A percentile compares a stretch with the other conserved stretches of the same genome.
These are phyloP conservation scores for Auriscalpium vulgare DNA, from an alignment of 768 basidiomycete species.

Conservation along the genomic window DNA sequence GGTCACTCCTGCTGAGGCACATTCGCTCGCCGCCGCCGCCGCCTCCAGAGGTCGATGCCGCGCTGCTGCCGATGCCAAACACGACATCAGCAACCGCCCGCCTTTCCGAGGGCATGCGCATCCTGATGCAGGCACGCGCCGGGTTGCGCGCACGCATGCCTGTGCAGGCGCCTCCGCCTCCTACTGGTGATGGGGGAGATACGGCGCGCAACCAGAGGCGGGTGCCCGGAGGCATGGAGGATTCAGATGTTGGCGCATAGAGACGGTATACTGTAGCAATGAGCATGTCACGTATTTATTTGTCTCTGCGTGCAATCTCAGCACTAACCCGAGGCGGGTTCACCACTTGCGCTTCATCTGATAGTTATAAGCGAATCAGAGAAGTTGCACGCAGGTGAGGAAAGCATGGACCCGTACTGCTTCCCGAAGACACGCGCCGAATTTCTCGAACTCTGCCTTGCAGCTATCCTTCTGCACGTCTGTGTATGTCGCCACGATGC, in stretches of 20 bases:
- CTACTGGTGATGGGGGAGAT: constrained; percentile 13
- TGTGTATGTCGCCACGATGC: constrained; percentile 73
- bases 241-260: constrained; percentile 9
- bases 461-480: constrained; percentile 84
- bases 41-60: constrained; percentile 19
- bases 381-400: no score
- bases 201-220: constrained; percentile 19
- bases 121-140: constrained; percentile 43
- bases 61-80: constrained; percentile 50
- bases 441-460: constrained; percentile 74
- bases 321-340: constrained; percentile 4
- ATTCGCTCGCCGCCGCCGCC: constrained; percentile 47
- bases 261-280: not conserved
- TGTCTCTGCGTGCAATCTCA: not conserved
- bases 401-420: constrained; percentile 42
- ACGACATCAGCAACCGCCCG: constrained; percentile 42
- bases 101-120: constrained; percentile 33
- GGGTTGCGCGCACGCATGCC: constrained; percentile 29
- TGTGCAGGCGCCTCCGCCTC: constrained; percentile 17
- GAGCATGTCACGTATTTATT: not conserved
- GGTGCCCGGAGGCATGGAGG: not conserved
- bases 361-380: not conserved
- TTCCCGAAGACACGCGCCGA: constrained; percentile 72
- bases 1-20: constrained; percentile 45
- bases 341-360: constrained; percentile 56